phyloP scores from a whole-genome alignment of 2,329 filamentous ascomycete species.

The Fusarium sp. region DNA sequence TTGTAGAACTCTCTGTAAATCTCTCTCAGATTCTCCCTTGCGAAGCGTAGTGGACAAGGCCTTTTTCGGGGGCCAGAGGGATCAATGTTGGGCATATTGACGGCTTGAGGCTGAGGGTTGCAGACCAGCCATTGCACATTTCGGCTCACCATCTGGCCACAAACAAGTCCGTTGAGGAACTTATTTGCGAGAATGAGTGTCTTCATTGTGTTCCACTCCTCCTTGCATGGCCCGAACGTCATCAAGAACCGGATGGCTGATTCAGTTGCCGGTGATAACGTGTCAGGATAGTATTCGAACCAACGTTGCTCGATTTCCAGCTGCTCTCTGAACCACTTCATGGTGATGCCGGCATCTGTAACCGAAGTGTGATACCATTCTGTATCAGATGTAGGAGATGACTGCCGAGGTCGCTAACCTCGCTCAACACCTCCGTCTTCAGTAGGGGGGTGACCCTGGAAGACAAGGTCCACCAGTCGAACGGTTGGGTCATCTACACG shows the following conservation, averaged over 20 bases:
- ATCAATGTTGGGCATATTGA: background rate
- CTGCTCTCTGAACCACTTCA: conserved; percentile 4
- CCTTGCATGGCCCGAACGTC: background rate
- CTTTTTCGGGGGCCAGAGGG: too few relatives aligned
- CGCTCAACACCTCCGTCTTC: background rate
- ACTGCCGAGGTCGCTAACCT: background rate
- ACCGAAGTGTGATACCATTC: background rate
- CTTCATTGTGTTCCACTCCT: background rate
- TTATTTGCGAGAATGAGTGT: conserved; percentile 3
- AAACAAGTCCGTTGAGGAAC: conserved; percentile 5
- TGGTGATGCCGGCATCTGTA: background rate
- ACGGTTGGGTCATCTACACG: too few relatives aligned
- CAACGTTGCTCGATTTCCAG: background rate
- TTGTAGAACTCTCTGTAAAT: conserved; percentile 1
- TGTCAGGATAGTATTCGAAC: background rate
- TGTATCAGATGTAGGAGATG: background rate
- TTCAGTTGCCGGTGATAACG: background rate
- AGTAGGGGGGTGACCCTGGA: background rate
- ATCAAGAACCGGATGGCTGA: conserved; percentile 1
- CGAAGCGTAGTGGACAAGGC: background rate
- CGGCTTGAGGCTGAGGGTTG: background rate
- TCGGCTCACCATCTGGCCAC: background rate
- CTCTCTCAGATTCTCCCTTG: conserved; percentile 1
- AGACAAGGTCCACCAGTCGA: background rate
- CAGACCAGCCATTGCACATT: background rate